Evolutionary conservation across 208 protist species (phyloP).

Genomic region (Novymonas esmeraldas): DNA sequence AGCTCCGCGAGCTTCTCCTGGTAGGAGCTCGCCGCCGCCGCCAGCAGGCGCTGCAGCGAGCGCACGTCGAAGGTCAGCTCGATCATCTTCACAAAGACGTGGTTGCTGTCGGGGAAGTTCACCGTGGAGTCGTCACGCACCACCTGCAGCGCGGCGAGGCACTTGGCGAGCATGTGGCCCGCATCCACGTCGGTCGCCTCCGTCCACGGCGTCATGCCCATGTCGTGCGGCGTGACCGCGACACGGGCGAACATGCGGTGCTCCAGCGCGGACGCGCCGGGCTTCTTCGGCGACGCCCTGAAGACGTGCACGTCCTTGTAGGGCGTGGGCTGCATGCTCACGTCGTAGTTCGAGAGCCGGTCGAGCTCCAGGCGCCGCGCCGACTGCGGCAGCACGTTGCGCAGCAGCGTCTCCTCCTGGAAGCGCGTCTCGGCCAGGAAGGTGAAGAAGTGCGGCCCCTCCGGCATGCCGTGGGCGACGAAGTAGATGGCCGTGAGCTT

Average conservation of each 20-base stretch:
- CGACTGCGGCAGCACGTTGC: constrained; percentile 95
- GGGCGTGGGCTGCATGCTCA: constrained; percentile 80
- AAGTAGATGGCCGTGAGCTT: constrained; percentile 66
- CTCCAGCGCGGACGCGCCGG: constrained; percentile 58
- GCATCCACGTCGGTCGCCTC: constrained; percentile 75
- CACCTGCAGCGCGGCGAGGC: constrained; percentile 74
- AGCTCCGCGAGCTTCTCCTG: constrained; percentile 64
- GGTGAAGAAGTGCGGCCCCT: constrained; percentile 92
- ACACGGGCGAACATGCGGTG: constrained; percentile 94
- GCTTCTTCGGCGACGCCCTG: constrained; percentile 77
- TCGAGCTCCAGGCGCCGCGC: constrained; percentile 95
- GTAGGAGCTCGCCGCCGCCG: constrained; percentile 58
- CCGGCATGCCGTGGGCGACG: constrained; percentile 66
- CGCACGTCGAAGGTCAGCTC: constrained; percentile 79
- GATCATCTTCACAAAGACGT: constrained; percentile 88
- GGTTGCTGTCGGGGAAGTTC: constrained; percentile 73
- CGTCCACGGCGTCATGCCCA: constrained; percentile 77
- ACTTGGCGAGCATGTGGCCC: constrained; percentile 81
- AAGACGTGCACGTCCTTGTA: constrained; percentile 94
- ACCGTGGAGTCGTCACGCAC: constrained; percentile 69
- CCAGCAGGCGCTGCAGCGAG: constrained; percentile 49
- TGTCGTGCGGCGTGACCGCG: constrained; percentile 86
- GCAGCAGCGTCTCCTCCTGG: constrained; percentile 90
- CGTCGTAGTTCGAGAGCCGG: constrained; percentile 93
- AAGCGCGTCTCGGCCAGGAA: constrained; percentile 83